phyloP scores from a whole-genome alignment of 2,329 filamentous ascomycete genomes.

The Davidsoniella eucalypti region DNA sequence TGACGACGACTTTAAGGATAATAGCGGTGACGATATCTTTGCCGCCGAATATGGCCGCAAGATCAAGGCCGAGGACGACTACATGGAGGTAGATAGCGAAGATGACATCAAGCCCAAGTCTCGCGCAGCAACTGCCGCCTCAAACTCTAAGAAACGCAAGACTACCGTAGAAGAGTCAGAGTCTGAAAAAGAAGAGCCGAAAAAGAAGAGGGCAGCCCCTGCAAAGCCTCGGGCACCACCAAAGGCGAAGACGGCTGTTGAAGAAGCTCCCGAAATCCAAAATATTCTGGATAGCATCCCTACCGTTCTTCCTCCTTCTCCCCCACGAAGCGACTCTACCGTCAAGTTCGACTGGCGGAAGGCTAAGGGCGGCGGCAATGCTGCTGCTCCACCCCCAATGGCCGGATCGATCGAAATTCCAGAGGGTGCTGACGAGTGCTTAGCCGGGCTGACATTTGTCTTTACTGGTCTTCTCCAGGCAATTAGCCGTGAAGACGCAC shows the following conservation, averaged over 20 bases:
- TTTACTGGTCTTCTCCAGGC: slow-evolving; percentile 79
- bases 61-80: slow-evolving; percentile 51
- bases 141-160: slow-evolving; percentile 38
- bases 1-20: slow-evolving; percentile 45
- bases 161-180: slow-evolving; percentile 37
- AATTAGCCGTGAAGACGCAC: slow-evolving; percentile 69
- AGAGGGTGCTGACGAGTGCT: slow-evolving; percentile 70
- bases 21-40: slow-evolving; percentile 70
- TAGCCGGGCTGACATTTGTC: slow-evolving; percentile 79
- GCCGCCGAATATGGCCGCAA: slow-evolving; percentile 52
- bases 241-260: slow-evolving; percentile 47
- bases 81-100: slow-evolving; percentile 49
- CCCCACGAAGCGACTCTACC: slow-evolving; percentile 53
- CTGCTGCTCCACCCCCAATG: slow-evolving; percentile 43
- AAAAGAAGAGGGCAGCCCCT: slow-evolving; percentile 43
- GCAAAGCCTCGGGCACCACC: slow-evolving; percentile 40
- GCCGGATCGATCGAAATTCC: slow-evolving; percentile 57
- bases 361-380: slow-evolving; percentile 39
- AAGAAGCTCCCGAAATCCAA: slow-evolving; percentile 54
- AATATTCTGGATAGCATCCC: slow-evolving; percentile 80
- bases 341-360: slow-evolving; percentile 70
- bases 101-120: slow-evolving; percentile 35
- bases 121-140: slow-evolving; percentile 20
- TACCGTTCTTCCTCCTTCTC: slow-evolving; percentile 65
- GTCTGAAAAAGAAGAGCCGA: slow-evolving; percentile 40